These are phyloP conservation scores for Chalciporus piperatus DNA, from an alignment of 768 basidiomycete species.

Conservation along the genomic window DNA sequence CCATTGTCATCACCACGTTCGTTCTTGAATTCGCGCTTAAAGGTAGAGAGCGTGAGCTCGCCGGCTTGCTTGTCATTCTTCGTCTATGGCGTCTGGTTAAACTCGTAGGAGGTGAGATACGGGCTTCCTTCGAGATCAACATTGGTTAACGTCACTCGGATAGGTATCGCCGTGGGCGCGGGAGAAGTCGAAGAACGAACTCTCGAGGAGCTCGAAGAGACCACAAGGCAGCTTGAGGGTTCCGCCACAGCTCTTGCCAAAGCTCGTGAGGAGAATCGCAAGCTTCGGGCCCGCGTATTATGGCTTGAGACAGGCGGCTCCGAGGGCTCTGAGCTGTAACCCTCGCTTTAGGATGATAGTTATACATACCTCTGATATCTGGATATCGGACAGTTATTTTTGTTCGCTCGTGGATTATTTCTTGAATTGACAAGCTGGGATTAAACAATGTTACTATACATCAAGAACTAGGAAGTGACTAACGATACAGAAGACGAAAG, in stretches of 20 bases:
- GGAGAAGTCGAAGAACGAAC: conserved; percentile 64
- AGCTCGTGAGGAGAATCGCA: conserved; percentile 52
- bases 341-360: conserved; percentile 8
- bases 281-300: conserved; percentile 42
- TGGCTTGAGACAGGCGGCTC: conserved; percentile 34
- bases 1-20: conserved; percentile 71
- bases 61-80: conserved; percentile 64
- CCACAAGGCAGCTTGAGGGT: conserved; percentile 46
- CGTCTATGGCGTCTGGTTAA: conserved; percentile 83
- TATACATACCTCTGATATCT: conserved; percentile 7
- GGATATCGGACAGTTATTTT: conserved; percentile 7
- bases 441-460: conserved; percentile 4
- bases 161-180: conserved; percentile 74
- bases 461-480: conserved; percentile 8
- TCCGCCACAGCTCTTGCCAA: conserved; percentile 42
- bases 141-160: conserved; percentile 1
- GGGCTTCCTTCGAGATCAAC: background rate
- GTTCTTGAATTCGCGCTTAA: conserved; percentile 65
- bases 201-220: conserved; percentile 46
- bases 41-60: conserved; percentile 69
- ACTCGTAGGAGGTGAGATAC: conserved; percentile 53
- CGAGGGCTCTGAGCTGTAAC: conserved; percentile 31
- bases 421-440: conserved; percentile 4
- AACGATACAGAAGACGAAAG: conserved; percentile 10
- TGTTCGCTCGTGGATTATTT: conserved; percentile 1